Conservation (phyloP, 2,329 filamentous ascomycete species). For the Aspergillus sp. region DNA sequence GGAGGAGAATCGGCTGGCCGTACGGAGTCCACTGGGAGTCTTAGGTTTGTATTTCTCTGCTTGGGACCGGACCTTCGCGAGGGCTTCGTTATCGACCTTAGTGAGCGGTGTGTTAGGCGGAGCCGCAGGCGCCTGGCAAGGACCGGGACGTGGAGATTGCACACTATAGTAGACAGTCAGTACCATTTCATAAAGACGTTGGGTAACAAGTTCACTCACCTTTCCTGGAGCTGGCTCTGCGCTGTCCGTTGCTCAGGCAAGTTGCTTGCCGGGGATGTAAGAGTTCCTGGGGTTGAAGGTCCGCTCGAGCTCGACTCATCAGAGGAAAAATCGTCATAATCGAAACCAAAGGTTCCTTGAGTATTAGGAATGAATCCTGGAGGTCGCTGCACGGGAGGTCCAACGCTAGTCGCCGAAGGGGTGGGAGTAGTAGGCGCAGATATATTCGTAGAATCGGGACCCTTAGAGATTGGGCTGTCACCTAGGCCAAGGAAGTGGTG, state of each 20-base stretch:
- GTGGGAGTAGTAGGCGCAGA: slow-evolving; percentile 11
- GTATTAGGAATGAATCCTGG: slow-evolving; percentile 18
- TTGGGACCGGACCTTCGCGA: slow-evolving; percentile 29
- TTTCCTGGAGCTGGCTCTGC: slow-evolving; percentile 6
- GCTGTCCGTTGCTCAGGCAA: slow-evolving; percentile 4
- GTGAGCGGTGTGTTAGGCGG: slow-evolving; percentile 12
- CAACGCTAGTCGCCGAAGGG: neutral
- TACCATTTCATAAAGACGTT: neutral
- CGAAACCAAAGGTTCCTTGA: slow-evolving; percentile 20
- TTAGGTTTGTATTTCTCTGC: slow-evolving; percentile 38
- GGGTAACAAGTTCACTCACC: slow-evolving; percentile 2
- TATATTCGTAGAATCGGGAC: slow-evolving; percentile 2
- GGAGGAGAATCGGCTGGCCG: slow-evolving; percentile 20
- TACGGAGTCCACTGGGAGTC: slow-evolving; percentile 35
- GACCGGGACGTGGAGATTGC: slow-evolving; percentile 6
- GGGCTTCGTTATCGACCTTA: slow-evolving; percentile 18
- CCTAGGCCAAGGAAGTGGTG: slow-evolving; percentile 16
- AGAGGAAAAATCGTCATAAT: slow-evolving; percentile 22
- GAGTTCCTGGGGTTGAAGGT: slow-evolving; percentile 7
- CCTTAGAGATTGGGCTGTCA: neutral
- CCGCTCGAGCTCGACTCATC: slow-evolving; percentile 14
- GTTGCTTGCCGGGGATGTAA: slow-evolving; percentile 2
- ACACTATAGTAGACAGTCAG: slow-evolving; percentile 1
- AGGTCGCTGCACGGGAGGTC: slow-evolving; percentile 5
- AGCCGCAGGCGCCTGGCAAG: slow-evolving; percentile 4